phyloP scores from a whole-genome alignment of 2,329 filamentous ascomycete species.

The Lasiodiplodia sp. region DNA sequence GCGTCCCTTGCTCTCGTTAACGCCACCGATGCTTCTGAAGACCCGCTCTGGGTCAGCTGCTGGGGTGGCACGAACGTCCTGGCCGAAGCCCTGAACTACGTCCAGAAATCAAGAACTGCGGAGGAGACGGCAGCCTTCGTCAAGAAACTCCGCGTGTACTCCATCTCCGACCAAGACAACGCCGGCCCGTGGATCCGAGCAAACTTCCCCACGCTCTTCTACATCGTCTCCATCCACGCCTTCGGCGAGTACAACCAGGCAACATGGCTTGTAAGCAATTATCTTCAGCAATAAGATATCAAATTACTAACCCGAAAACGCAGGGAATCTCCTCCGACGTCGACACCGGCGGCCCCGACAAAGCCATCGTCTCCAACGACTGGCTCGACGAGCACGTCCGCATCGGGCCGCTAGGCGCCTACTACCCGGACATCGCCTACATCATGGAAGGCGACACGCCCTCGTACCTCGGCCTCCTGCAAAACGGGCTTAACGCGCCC shows the following conservation, averaged over 20 bases:
- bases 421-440: constrained; percentile 55
- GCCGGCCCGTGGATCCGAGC: constrained; percentile 58
- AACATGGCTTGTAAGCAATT: constrained; percentile 51
- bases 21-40: constrained; percentile 38
- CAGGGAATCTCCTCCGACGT: constrained; percentile 39
- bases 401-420: constrained; percentile 51
- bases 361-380: constrained; percentile 50
- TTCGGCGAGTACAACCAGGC: constrained; percentile 58
- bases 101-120: constrained; percentile 39
- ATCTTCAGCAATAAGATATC: not conserved
- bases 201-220: constrained; percentile 57
- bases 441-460: constrained; percentile 58
- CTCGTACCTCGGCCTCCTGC: constrained; percentile 50
- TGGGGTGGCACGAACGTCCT: constrained; percentile 63
- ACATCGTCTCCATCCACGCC: constrained; percentile 58
- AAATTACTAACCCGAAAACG: not conserved
- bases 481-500: constrained; percentile 50
- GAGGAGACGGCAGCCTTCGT: constrained; percentile 39
- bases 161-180: constrained; percentile 63
- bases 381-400: constrained; percentile 59
- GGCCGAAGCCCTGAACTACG: constrained; percentile 55
- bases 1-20: constrained; percentile 36
- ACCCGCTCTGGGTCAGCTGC: constrained; percentile 57
- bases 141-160: constrained; percentile 56
- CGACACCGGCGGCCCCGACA: constrained; percentile 52